Evolutionary conservation across 1,284 basidiomycete genomes (phyloP), one percentile per base, ranked within the genome.

Genomic region (Ganoderma resinaceum): DNA sequence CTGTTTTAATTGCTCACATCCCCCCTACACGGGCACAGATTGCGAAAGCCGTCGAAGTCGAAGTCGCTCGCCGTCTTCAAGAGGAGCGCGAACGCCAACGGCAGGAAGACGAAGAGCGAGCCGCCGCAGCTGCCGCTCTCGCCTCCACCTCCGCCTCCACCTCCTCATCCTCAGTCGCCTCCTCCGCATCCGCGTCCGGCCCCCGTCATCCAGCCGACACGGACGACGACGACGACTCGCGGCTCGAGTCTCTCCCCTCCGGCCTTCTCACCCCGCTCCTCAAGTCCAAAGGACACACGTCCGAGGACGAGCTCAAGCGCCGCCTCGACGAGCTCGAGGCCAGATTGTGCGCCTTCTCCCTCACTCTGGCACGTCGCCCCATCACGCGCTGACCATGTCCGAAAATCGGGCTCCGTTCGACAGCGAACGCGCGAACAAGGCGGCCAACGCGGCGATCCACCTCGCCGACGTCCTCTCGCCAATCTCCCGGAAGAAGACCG

Each of bases 401-500:
- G 23, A 23, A 72, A 68, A 71, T 63, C 65, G 62, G 57, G 8
- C 23, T n/a, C 29, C 37, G 37, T 66, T 59, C 35, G 37, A 59
- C 75, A 91, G 89, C 70, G 89, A 91, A 74, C 84, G 84, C 71
- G 85, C 85, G 9, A 86, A 83, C 74, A 86, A 86, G 75, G 90
- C 91, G 66, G 85, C 85, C 6, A 86, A 82, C 74, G 86, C 86
- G 75, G 90, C 92, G 68, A 77, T 82, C 11, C 84, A 87, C 62
- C 82, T 89, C 20, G 86, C 87, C 14, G 86, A 87, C 73, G 85
- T 85, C 5, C 79, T 93, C 64, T 91, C 91, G 5, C 91, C 92
- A 3, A 82, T 86, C 31, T 91, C 91, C 9, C 87, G 86, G 77
- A 93, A 93, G 85, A 91, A 91, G 81, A 90, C 88, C 0, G 91